Base-by-base conservation (phyloP, 2,329 filamentous ascomycete genomes). In the Colletotrichum sp. region DNA sequence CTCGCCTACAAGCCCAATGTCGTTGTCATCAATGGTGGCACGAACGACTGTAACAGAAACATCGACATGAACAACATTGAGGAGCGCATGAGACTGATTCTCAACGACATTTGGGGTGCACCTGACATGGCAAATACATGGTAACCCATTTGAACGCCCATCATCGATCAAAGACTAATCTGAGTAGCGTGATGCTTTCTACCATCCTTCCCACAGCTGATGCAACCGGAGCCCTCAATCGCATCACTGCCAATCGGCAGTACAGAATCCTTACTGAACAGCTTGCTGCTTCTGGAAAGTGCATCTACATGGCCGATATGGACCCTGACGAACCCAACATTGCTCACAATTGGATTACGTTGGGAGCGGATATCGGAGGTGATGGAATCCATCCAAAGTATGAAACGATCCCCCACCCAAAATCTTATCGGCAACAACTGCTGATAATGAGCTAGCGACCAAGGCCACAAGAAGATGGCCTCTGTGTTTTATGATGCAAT, bases 401-500 rank as follows among this genome's bases (percentile, higher is more conserved):
- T 0, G n/a, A n/a, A n/a, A n/a, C n/a, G n/a, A n/a, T n/a, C n/a
- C n/a, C n/a, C n/a, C n/a, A n/a, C n/a, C n/a, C n/a, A n/a, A n/a
- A n/a, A n/a, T n/a, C n/a, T n/a, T n/a, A n/a, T n/a, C n/a, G n/a
- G n/a, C n/a, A n/a, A 49, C 18, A 49, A 6, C 6, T 13, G 0
- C 44, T 49, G 9, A 49, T 0, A 21, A 0, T 1, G 0, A 21
- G 0, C 0, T 12, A 64, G 30, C n/a, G 62, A 57, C 13, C 15
- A 32, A 10, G 69, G 69, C 13, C 44, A 39, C 69, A 62, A 32
- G 10, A 72, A 72, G 62, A 72, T 72, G 69, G 69, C 65, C 26
- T 80, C 78, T 6, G 63, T 57, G 9, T 78, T 67, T 34, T 79
- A 72, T 34, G 72, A 77, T 60, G 82, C 79, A n/a, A 85, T 77